Percentiles rank a stretch among this genome's conserved stretches.
Conservation (phyloP, 2,329 filamentous ascomycete species). For the Geoglossum cookeanum region DNA sequence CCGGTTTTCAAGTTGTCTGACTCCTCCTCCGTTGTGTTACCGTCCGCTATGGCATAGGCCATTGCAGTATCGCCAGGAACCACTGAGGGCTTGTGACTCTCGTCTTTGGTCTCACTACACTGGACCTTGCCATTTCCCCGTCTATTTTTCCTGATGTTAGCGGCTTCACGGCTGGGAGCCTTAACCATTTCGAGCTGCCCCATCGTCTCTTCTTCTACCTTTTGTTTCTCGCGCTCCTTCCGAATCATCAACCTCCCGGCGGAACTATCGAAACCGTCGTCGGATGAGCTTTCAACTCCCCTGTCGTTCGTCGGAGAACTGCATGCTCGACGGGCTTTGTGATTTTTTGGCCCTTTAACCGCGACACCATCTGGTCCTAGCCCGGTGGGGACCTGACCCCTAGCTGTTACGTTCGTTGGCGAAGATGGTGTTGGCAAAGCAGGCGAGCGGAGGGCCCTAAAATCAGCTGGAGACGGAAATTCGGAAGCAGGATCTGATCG, state of each 20-base stretch:
- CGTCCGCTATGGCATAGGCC: neutral
- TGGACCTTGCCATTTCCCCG: neutral
- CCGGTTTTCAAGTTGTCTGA: neutral
- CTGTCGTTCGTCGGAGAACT: neutral
- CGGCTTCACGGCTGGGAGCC: neutral
- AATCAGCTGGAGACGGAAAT: conserved; percentile 29
- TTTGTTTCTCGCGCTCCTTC: neutral
- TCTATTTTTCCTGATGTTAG: neutral
- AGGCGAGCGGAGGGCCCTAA: conserved; percentile 10
- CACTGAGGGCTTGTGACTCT: neutral
- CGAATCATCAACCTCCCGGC: neutral
- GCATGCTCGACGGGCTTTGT: neutral
- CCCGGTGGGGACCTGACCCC: neutral
- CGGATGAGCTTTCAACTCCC: neutral
- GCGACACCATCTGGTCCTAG: neutral
- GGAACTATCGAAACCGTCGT: conserved; percentile 2
- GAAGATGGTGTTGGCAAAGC: neutral
- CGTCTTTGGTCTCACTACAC: neutral
- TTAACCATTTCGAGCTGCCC: neutral
- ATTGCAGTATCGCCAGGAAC: neutral
- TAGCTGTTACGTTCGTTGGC: neutral
- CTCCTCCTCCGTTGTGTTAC: neutral
- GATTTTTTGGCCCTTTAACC: neutral
- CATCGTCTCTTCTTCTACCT: conserved; percentile 2
- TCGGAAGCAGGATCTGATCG: conserved; percentile 24